Conservation (phyloP, 306 rosid species). For the Citrullus mucosospermus region DNA sequence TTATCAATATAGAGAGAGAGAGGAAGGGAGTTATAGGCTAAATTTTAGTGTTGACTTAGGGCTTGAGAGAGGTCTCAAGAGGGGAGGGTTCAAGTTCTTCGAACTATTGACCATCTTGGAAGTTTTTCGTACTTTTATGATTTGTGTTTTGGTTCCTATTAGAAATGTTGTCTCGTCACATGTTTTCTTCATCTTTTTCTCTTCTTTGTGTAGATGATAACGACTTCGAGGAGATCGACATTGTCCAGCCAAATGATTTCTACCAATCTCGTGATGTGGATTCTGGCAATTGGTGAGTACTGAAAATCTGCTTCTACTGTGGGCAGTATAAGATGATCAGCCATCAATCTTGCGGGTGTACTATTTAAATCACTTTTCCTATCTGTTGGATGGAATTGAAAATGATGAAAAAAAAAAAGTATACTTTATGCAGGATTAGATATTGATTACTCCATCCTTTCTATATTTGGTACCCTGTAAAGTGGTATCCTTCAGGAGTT, state of each 20-base stretch:
- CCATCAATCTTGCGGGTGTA: background rate
- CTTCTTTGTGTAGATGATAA: slow-evolving; percentile 42
- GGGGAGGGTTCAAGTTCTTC: too few relatives aligned
- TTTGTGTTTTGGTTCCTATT: too few relatives aligned
- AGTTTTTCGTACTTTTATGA: too few relatives aligned
- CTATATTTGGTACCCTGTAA: background rate
- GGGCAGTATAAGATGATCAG: background rate
- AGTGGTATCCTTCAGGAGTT: background rate
- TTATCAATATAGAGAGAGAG: too few relatives aligned
- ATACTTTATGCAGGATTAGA: background rate
- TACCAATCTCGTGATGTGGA: slow-evolving; percentile 57
- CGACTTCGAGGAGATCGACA: slow-evolving; percentile 72
- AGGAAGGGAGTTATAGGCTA: too few relatives aligned
- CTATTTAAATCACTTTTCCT: background rate
- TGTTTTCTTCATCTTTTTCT: background rate
- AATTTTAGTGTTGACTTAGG: too few relatives aligned
- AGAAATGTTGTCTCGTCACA: background rate
- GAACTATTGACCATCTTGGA: too few relatives aligned
- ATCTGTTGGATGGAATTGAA: background rate
- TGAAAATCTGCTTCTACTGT: background rate
- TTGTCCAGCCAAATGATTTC: slow-evolving; percentile 55
- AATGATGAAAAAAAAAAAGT: background rate
- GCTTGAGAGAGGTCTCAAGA: too few relatives aligned
- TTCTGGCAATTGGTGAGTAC: slow-evolving; percentile 45
- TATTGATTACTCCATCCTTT: background rate